Percentiles rank a stretch among this genome's conserved stretches.
These are phyloP conservation scores for Echinosophora koreensis DNA, from an alignment of 306 rosid species.

Conservation along the genomic window DNA sequence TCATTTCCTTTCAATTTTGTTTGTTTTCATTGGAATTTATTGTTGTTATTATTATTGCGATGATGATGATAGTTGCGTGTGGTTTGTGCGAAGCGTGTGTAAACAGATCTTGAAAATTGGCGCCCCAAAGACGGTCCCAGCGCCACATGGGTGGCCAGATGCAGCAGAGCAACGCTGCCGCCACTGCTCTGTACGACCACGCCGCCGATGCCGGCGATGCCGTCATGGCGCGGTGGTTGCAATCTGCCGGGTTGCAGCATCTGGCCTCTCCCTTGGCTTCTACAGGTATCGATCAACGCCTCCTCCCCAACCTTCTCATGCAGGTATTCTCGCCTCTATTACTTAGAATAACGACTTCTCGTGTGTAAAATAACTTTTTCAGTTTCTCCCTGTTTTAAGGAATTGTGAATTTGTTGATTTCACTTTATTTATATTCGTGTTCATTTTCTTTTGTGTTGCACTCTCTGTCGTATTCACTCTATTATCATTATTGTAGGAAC, in stretches of 20 bases:
- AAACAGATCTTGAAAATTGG: conserved; percentile 95
- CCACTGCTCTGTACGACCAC: conserved; percentile 84
- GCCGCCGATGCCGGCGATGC: conserved; percentile 90
- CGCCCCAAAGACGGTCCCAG: conserved; percentile 99
- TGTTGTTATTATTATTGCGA: conserved; percentile 12
- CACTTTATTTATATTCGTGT: neutral
- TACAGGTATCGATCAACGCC: conserved; percentile 74
- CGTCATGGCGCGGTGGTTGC: conserved; percentile 99
- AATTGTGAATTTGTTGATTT: neutral
- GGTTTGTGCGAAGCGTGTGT: conserved; percentile 59
- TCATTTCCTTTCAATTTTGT: neutral
- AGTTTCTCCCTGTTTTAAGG: neutral
- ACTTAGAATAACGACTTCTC: neutral
- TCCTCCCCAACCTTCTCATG: conserved; percentile 86
- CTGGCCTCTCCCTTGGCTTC: conserved; percentile 98
- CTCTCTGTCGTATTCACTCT: too few species aligned
- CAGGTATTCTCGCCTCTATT: conserved; percentile 62
- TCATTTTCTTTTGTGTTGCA: neutral
- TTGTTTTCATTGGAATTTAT: neutral
- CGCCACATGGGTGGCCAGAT: conserved; percentile 99
- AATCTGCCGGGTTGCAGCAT: conserved; percentile 99
- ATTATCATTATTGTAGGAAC: too few species aligned
- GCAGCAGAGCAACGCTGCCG: conserved; percentile 99
- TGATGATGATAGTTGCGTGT: neutral
- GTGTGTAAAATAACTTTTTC: neutral